Evolutionary conservation across 2,329 filamentous ascomycete genomes (phyloP).

Genomic region (Dothideomycetes sp.): DNA sequence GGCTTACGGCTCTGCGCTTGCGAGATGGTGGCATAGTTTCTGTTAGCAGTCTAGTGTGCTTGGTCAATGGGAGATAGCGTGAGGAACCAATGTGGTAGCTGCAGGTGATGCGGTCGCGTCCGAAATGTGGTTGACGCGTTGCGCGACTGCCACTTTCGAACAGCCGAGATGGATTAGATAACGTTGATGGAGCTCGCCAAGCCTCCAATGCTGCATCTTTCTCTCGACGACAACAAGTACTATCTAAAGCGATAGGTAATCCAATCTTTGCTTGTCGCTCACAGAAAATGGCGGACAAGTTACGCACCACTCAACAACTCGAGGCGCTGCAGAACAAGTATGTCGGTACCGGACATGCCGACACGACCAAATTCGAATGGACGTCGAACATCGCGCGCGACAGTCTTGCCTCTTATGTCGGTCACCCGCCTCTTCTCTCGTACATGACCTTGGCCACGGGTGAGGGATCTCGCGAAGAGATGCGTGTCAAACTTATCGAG

Average conservation of each 20-base stretch:
- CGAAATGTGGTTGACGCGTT: too few relatives aligned
- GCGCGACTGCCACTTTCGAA: too few relatives aligned
- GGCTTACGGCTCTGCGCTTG: constrained; percentile 23
- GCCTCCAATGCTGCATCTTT: too few relatives aligned
- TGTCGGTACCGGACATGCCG: constrained; percentile 89
- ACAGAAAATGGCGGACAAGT: constrained; percentile 69
- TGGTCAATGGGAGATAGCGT: too few relatives aligned
- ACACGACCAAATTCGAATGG: constrained; percentile 98
- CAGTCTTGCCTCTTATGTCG: constrained; percentile 78
- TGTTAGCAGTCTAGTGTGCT: too few relatives aligned
- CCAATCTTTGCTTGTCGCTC: not conserved
- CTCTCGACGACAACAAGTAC: too few relatives aligned
- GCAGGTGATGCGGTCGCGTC: too few relatives aligned
- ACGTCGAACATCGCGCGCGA: constrained; percentile 91
- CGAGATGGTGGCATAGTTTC: constrained; percentile 12
- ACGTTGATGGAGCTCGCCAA: too few relatives aligned
- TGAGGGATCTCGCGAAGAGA: constrained; percentile 64
- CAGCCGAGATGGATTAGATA: too few relatives aligned
- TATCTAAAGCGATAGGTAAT: too few relatives aligned
- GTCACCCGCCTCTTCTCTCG: constrained; percentile 76
- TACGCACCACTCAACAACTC: constrained; percentile 94
- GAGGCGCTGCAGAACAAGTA: constrained; percentile 94
- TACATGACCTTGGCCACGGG: constrained; percentile 89
- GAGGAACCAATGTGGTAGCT: too few relatives aligned
- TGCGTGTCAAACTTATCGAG: constrained; percentile 71